phyloP scores from a whole-genome alignment of 768 basidiomycete species.

The Floccularia luteovirens region DNA sequence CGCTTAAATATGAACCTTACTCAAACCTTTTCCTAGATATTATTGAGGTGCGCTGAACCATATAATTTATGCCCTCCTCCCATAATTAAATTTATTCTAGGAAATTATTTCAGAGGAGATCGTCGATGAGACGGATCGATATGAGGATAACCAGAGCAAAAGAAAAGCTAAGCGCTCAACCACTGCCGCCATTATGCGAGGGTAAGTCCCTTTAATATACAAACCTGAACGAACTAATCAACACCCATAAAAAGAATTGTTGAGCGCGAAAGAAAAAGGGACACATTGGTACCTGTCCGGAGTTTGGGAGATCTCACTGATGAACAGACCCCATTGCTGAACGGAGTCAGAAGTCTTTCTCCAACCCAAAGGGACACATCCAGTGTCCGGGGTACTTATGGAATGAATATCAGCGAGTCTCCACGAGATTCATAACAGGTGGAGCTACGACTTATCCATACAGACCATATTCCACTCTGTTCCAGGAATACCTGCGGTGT shows the following conservation, averaged over 20 bases:
- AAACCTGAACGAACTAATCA: neutral
- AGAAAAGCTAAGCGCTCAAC: conserved; percentile 61
- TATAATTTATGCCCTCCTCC: neutral
- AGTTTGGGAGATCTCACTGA: conserved; percentile 1
- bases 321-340: conserved; percentile 26
- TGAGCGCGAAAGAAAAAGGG: conserved; percentile 36
- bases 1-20: neutral
- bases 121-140: conserved; percentile 90
- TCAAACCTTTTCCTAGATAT: neutral
- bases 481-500: no score
- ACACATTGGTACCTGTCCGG: conserved; percentile 11
- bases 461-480: no score
- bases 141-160: conserved; percentile 82
- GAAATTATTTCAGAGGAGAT: conserved; percentile 97
- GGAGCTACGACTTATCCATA: no score
- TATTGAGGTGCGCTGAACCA: conserved; percentile 18
- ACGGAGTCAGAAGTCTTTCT: neutral
- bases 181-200: conserved; percentile 72
- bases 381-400: conserved; percentile 3
- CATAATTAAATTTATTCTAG: conserved; percentile 18
- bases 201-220: conserved; percentile 34
- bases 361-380: neutral
- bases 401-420: conserved; percentile 10
- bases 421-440: conserved; percentile 7
- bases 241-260: conserved; percentile 34